These are phyloP conservation scores for Lactifluus subvellereus DNA, from an alignment of 768 basidiomycete genomes.

Conservation along the genomic window DNA sequence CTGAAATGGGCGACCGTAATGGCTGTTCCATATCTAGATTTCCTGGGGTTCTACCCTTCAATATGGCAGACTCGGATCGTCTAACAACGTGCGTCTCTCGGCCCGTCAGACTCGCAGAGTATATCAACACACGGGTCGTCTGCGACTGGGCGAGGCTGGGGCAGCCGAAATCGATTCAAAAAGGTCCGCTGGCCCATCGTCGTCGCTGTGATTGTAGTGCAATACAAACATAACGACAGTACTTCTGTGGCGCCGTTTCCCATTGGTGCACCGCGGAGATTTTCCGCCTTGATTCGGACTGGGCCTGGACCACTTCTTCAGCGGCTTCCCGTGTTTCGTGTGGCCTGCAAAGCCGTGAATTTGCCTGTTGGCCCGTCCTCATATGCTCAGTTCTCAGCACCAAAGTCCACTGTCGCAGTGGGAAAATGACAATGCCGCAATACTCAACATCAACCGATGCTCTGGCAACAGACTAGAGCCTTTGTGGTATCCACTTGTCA, in stretches of 20 bases:
- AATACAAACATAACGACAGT: too few species aligned
- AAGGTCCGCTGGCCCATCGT: constrained; percentile 31
- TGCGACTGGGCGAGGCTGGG: constrained; percentile 42
- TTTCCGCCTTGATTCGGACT: neutral
- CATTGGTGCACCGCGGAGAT: neutral
- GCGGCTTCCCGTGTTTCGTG: constrained; percentile 37
- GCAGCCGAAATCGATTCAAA: constrained; percentile 41
- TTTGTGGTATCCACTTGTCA: neutral
- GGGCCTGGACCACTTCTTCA: neutral
- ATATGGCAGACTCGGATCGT: neutral
- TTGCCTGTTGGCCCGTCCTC: constrained; percentile 42
- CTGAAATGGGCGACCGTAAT: neutral
- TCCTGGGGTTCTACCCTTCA: neutral
- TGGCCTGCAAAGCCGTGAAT: constrained; percentile 37
- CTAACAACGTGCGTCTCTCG: too few species aligned
- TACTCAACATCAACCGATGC: neutral
- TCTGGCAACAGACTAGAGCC: neutral
- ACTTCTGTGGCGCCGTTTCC: too few species aligned
- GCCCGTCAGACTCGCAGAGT: constrained; percentile 31
- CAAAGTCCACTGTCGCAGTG: neutral
- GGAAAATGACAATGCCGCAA: neutral
- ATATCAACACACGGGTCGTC: constrained; percentile 36
- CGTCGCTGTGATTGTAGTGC: too few species aligned
- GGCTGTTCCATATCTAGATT: neutral
- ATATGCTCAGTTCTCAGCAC: neutral